Base-by-base conservation (phyloP, 768 basidiomycete genomes). In the Phallus indusiatus region DNA sequence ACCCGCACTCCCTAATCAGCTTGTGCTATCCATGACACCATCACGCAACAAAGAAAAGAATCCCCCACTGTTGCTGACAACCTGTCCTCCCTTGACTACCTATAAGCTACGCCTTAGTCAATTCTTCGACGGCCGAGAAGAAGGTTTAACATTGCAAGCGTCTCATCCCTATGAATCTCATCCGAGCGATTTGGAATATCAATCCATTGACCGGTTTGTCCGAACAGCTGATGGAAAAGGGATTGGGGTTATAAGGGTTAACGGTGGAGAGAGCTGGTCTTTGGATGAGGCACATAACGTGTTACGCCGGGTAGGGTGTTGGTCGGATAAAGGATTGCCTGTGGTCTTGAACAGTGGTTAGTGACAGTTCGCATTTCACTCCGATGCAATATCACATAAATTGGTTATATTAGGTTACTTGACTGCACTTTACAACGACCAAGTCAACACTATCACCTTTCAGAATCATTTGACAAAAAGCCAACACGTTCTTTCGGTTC, bases 141-240 rank as follows among this genome's bases (percentile, higher is more conserved):
- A 82, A 57, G 81, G 82, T 9, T 68, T 91, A 28, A 69, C 61
- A 46, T 68, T 79, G 17, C 67, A 71, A 59, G 75, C 79, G 6
- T 35, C 47, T 5, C 54, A 51, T 22, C 53, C 47, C 34, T 72
- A 71, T 28, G 72, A 74, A 54, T 61, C 75, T 20, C 71, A 76
- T 16, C 73, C 71, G 24, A 62, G 74, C 36, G 67, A 71, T 20
- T 70, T 72, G 55, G 82, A 86, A 63, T 78, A 83, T 47, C 73
- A 75, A 14, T 72, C 74, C 47, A 81, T 91, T 59, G 64, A 76
- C 12, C 76, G 78, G 37, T 85, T 91, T 63, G 81, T 88, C 37
- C 78, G 90, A 61, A 91, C 90, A 2, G 85, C 88, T 1, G 86
- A 90, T 60, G 90, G 90, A 1, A 77, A 76, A 55, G 90, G 87